Evolutionary conservation across 2,329 filamentous ascomycete species (phyloP).

Genomic region (Pseudonectria buxi): DNA sequence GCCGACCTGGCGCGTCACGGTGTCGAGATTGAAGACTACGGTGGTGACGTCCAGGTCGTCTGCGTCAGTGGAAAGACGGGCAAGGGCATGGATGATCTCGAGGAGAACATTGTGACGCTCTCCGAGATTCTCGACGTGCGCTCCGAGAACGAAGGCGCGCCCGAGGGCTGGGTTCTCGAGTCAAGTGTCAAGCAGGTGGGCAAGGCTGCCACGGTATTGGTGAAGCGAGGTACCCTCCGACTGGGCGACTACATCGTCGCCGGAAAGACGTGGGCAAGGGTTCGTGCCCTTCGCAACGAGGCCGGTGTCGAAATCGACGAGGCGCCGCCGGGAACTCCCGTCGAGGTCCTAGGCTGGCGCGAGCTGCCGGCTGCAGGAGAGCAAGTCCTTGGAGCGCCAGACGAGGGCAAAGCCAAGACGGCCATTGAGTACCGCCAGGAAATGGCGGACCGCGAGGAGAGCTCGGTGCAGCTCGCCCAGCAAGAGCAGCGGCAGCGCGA

Average conservation of each 20-base stretch:
- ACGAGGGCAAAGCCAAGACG: conserved; percentile 70
- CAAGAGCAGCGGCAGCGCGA: conserved; percentile 58
- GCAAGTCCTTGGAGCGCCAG: conserved; percentile 73
- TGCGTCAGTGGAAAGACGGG: conserved; percentile 91
- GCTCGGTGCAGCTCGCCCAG: conserved; percentile 74
- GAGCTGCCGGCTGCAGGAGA: conserved; percentile 77
- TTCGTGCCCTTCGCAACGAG: conserved; percentile 82
- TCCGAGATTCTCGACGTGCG: conserved; percentile 88
- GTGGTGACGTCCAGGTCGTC: conserved; percentile 89
- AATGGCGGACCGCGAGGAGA: conserved; percentile 62
- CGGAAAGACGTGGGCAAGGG: conserved; percentile 78
- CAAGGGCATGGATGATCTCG: conserved; percentile 80
- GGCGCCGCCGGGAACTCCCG: conserved; percentile 79
- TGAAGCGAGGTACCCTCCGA: conserved; percentile 78
- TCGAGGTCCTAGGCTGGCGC: conserved; percentile 93
- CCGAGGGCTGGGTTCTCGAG: conserved; percentile 92
- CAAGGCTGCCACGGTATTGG: conserved; percentile 79
- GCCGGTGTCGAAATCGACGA: conserved; percentile 64
- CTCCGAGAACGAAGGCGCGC: conserved; percentile 66
- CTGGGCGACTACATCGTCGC: conserved; percentile 80
- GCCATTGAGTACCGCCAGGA: conserved; percentile 73
- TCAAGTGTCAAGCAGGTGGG: conserved; percentile 80
- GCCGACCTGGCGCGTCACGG: conserved; percentile 75
- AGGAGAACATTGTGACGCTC: conserved; percentile 81
- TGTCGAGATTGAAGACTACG: conserved; percentile 89